A percentile compares a stretch with the other conserved stretches of the same genome.
phyloP scores from a whole-genome alignment of 495 filamentous ascomycete species.

The Melanomma pulvis-pyrius region DNA sequence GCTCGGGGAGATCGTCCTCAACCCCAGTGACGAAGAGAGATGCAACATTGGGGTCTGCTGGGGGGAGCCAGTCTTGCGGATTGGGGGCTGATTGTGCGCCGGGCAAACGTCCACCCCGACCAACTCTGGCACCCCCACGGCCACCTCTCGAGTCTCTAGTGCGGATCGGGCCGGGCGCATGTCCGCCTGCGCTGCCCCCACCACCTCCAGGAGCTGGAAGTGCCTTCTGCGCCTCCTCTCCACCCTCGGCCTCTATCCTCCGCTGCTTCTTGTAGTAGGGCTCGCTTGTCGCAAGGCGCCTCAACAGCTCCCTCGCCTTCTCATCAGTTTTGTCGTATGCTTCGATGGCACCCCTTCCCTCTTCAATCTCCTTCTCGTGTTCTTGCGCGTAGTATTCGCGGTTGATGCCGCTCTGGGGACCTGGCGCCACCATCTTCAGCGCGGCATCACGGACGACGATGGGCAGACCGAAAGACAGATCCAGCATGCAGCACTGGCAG shows the following conservation, averaged over 20 bases:
- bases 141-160: constrained; percentile 45
- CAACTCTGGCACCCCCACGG: constrained; percentile 48
- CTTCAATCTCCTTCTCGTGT: constrained; percentile 91
- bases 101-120: constrained; percentile 62
- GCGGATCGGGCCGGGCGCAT: constrained; percentile 45
- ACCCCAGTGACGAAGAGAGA: constrained; percentile 93
- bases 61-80: constrained; percentile 80
- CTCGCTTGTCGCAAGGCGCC: constrained; percentile 84
- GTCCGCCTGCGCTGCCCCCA: constrained; percentile 31
- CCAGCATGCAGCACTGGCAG: constrained; percentile 98
- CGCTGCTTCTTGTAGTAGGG: constrained; percentile 89
- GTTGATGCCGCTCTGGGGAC: constrained; percentile 87
- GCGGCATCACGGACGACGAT: constrained; percentile 95
- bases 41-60: constrained; percentile 78
- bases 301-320: constrained; percentile 85
- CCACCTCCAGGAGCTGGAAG: constrained; percentile 41
- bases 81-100: constrained; percentile 75
- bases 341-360: constrained; percentile 74
- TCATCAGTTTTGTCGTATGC: constrained; percentile 97
- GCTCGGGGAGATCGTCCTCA: constrained; percentile 93
- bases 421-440: constrained; percentile 92
- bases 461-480: constrained; percentile 90
- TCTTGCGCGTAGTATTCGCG: constrained; percentile 97
- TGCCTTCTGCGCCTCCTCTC: constrained; percentile 51
- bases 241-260: constrained; percentile 58